Conservation (phyloP, 108 stramenopile genomes). For the Fragilaria radians region DNA sequence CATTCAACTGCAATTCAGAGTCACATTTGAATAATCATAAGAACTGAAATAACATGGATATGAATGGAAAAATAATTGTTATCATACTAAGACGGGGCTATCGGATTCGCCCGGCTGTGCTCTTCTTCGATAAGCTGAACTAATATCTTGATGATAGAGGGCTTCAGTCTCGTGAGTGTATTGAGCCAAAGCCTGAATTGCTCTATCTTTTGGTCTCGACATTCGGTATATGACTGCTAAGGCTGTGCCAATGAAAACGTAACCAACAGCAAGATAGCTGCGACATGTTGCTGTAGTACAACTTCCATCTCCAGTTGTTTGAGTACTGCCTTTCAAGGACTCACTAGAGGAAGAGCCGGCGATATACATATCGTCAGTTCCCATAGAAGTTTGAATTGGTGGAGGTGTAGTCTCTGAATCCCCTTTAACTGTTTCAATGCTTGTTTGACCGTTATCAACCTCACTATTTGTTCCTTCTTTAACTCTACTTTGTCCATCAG, state of each 20-base stretch:
- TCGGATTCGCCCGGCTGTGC: too few species aligned
- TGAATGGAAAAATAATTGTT: too few species aligned
- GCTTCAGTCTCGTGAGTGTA: not conserved
- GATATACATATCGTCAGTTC: not conserved
- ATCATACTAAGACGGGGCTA: too few species aligned
- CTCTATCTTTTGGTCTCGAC: constrained; percentile 6
- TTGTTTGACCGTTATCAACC: not conserved
- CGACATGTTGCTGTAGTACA: constrained; percentile 44
- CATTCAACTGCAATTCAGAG: too few species aligned
- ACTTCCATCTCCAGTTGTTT: constrained; percentile 4
- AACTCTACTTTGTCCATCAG: not conserved
- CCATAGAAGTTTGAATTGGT: not conserved
- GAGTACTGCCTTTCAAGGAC: not conserved
- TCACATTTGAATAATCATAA: too few species aligned
- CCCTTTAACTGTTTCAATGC: not conserved
- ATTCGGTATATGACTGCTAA: constrained; percentile 27
- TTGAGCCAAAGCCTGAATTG: not conserved
- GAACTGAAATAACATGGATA: too few species aligned
- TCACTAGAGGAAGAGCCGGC: not conserved
- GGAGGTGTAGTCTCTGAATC: not conserved
- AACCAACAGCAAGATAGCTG: constrained; percentile 43
- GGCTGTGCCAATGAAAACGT: constrained; percentile 23
- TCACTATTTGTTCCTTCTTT: not conserved
- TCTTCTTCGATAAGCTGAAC: constrained; percentile 1
- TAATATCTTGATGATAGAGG: not conserved